Base-by-base conservation (phyloP, 2,329 filamentous ascomycete genomes). In the Fusarium aywerte region DNA sequence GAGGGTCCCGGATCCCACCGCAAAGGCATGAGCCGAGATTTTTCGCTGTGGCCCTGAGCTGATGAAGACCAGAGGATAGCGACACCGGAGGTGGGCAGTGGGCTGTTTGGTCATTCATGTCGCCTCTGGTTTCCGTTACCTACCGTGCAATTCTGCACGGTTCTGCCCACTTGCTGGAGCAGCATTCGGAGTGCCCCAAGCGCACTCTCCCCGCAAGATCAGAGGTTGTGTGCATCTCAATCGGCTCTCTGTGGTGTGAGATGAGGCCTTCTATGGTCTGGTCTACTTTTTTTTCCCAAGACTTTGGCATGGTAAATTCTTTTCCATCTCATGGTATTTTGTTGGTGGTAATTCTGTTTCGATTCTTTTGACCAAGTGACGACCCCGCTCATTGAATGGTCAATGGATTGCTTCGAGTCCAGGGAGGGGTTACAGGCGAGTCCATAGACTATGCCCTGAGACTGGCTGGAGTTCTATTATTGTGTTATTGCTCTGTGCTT, bases 41-140 rank as follows among this genome's bases (percentile, higher is more conserved):
- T 61, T 61, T 62, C 33, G 50, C 60, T 69, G 60, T 65, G 62
- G n/a, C n/a, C n/a, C 71, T 73, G 71, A 66, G 66, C 71, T n/a
- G n/a, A n/a, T n/a, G n/a, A n/a, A n/a, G n/a, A n/a, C n/a, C n/a
- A 48, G 31, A 48, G 45, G n/a, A 65, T 62, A 73, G 71, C 71
- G 71, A 73, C 69, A 70, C 71, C 71, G 71, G 70, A 71, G 70
- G 70, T 73, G 71, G 71, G 70, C 72, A 69, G 67, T 73, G 71
- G 71, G 69, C 71, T 72, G 69, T 72, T n/a, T 67, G 45, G 21
- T 33, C 29, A 18, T 47, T 13, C 43, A 47, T 53, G 61, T 71
- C 66, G 68, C 71, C 69, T 72, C 68, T 68, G 54, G 51, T 65
- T 72, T 62, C 40, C 58, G 61, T 68, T 50, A 54, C 54, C 59